Base-by-base conservation (phyloP, 129 eudicot species). In the Flaveria sonorensis region DNA sequence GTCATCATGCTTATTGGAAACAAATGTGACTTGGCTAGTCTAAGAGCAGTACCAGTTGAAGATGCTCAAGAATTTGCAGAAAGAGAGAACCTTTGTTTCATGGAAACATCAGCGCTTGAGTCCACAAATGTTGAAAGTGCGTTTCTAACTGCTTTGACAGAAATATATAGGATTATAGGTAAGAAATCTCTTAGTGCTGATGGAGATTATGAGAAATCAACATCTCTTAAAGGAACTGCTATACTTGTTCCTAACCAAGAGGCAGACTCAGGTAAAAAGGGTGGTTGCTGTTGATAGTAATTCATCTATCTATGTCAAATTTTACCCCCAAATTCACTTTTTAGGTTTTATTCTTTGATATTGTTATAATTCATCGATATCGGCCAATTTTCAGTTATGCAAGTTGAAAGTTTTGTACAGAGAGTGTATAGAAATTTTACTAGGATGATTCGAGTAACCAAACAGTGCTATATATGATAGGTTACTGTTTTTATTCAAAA, bases 401-500 rank as follows among this genome's bases (percentile, higher is more conserved):
- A 6, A 46, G 71, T 16, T 8, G 36, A 28, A 61, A 62, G 10
- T 62, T 62, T 75, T 62, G 79, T 75, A 62, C 78, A 73, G 59
- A 73, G 45, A 75, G 79, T 62, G 59, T 75, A 62, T 26, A 62
- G 71, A 75, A 20, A 28, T 46, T 51, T 60, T 51, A 26, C 20
- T 75, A 75, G 71, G 62, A 62, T 1, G 48, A 62, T 62, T 75
- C n/a, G 10, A 61, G 61, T 75, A 71, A 71, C 76, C 76, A 71
- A 21, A 10, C 69, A 40, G 26, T 57, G 56, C 42, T 57, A 9
- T 24, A 24, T 24, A 24, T 65, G 71, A n/a, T 65, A 30, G 30
- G 12, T 15, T 65, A 28, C 16, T 59, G 6, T 21, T n/a, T 59
- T 55, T 18, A 3, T 36, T 36, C 40, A 36, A 36, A 5, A 0